Conservation (phyloP, 2,329 filamentous ascomycete species). For the Stagonosporopsis chrysanthemi region DNA sequence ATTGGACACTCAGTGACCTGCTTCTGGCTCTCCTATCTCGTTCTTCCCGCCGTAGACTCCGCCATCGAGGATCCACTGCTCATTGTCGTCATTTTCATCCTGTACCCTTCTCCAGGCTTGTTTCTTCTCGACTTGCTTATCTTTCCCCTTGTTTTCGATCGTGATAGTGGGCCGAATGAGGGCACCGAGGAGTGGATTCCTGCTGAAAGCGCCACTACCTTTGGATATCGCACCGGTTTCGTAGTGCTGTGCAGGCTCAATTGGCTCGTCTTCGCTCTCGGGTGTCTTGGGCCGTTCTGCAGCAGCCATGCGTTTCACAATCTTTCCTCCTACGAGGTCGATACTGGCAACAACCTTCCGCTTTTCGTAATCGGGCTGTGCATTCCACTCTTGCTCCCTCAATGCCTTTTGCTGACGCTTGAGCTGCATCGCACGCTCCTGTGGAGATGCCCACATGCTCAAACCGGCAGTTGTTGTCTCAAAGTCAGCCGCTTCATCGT, state of each 20-base stretch:
- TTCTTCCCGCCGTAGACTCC: slow-evolving; percentile 55
- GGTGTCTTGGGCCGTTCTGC: slow-evolving; percentile 63
- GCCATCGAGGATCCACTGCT: slow-evolving; percentile 62
- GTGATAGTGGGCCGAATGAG: slow-evolving; percentile 69
- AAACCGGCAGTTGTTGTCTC: slow-evolving; percentile 67
- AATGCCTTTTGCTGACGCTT: slow-evolving; percentile 86
- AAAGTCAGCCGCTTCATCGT: slow-evolving; percentile 83
- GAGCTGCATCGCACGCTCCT: slow-evolving; percentile 81
- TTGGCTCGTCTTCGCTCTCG: slow-evolving; percentile 59
- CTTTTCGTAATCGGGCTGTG: slow-evolving; percentile 87
- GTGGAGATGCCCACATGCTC: slow-evolving; percentile 84
- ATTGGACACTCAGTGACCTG: slow-evolving; percentile 16
- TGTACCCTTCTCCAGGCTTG: slow-evolving; percentile 60
- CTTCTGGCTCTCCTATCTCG: slow-evolving; percentile 23
- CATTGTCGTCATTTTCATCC: slow-evolving; percentile 62
- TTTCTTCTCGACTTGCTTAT: slow-evolving; percentile 47
- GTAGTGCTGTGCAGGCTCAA: slow-evolving; percentile 38
- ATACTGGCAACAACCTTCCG: slow-evolving; percentile 83
- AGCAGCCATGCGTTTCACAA: slow-evolving; percentile 73
- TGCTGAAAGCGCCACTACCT: slow-evolving; percentile 68
- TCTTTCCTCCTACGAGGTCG: slow-evolving; percentile 78
- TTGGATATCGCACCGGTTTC: slow-evolving; percentile 31
- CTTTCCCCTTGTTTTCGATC: slow-evolving; percentile 60
- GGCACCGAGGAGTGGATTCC: slow-evolving; percentile 71
- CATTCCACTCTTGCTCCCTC: slow-evolving; percentile 86